Conservation (phyloP, 768 basidiomycete species). For the Dendrothele bispora region DNA sequence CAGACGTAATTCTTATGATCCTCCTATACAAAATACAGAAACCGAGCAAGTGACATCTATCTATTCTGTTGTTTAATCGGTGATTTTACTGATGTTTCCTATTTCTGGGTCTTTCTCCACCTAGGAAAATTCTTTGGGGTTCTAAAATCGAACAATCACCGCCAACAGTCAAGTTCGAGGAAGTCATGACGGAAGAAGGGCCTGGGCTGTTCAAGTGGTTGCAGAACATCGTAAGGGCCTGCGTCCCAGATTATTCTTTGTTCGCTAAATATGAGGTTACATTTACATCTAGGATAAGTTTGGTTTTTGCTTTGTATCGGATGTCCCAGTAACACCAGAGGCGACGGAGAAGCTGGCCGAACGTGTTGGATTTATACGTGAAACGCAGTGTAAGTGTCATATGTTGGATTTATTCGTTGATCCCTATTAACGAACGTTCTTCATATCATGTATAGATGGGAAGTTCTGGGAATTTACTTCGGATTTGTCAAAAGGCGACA, state of each 20-base stretch:
- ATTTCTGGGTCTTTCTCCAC: background rate
- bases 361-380: constrained; percentile 84
- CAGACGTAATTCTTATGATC: constrained; percentile 76
- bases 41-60: constrained; percentile 43
- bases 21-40: constrained; percentile 39
- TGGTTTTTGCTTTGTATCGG: constrained; percentile 86
- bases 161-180: constrained; percentile 71
- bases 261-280: background rate
- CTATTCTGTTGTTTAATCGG: background rate
- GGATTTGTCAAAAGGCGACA: constrained; percentile 87
- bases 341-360: constrained; percentile 78
- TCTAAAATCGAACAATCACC: constrained; percentile 71
- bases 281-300: constrained; percentile 61
- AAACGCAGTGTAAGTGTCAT: constrained; percentile 57
- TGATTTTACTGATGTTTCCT: background rate
- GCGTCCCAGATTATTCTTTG: constrained; percentile 9
- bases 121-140: constrained; percentile 79
- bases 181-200: constrained; percentile 67
- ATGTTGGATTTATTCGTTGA: background rate
- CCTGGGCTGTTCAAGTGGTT: constrained; percentile 80
- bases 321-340: constrained; percentile 77
- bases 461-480: constrained; percentile 98
- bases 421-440: background rate
- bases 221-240: constrained; percentile 73
- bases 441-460: constrained; percentile 57